Evolutionary conservation across 352 stramenopile species (phyloP).

Genomic region (Aphanomyces euteiches): DNA sequence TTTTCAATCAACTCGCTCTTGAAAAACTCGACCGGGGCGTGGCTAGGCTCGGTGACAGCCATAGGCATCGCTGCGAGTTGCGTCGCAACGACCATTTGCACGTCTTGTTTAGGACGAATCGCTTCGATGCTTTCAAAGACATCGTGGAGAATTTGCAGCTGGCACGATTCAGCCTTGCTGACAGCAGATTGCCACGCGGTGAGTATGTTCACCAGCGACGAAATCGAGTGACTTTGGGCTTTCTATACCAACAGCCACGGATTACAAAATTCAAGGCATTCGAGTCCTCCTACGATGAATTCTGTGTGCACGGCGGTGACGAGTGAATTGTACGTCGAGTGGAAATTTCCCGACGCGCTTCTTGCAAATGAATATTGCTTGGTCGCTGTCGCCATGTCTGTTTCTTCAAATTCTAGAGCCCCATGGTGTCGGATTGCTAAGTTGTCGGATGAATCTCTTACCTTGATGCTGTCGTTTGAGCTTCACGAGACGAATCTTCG

Average conservation of each 20-base stretch:
- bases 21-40: not conserved
- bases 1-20: constrained; percentile 14
- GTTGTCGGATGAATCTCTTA: not conserved
- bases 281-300: constrained; percentile 5
- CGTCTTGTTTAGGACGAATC: not conserved
- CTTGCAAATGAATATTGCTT: constrained; percentile 27
- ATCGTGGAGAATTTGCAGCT: not conserved
- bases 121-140: constrained; percentile 14
- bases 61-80: not conserved
- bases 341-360: constrained; percentile 12
- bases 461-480: constrained; percentile 14
- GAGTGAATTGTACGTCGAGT: not conserved
- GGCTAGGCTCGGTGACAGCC: not conserved
- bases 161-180: not conserved
- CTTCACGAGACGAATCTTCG: constrained; percentile 25
- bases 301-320: constrained; percentile 14
- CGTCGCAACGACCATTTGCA: constrained; percentile 1
- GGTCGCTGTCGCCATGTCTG: constrained; percentile 20
- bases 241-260: not conserved
- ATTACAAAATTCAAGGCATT: not conserved
- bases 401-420: constrained; percentile 25
- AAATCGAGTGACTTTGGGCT: not conserved
- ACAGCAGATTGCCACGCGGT: not conserved
- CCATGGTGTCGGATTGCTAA: not conserved
- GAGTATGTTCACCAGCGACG: not conserved